Conservation (phyloP, 768 basidiomycete genomes). For the Naematelia aurantialba region DNA sequence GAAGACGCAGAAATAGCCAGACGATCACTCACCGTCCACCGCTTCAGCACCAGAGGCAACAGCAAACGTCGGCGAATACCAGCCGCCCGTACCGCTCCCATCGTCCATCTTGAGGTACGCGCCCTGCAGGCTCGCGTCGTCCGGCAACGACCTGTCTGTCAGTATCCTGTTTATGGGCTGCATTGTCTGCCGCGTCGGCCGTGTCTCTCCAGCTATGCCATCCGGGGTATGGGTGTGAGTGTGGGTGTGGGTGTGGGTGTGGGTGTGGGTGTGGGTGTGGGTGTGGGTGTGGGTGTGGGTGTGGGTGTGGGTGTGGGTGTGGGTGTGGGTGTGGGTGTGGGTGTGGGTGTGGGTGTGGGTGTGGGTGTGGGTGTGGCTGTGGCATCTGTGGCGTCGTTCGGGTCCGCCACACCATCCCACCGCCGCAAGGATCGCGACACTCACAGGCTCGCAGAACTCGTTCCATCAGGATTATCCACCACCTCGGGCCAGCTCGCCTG, state of each 20-base stretch:
- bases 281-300: constrained; percentile 4
- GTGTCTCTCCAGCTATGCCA: too few relatives aligned
- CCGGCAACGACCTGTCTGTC: not conserved
- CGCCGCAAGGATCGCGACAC: not conserved
- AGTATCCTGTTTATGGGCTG: too few relatives aligned
- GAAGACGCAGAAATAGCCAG: too few relatives aligned
- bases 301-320: constrained; percentile 4
- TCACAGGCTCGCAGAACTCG: constrained; percentile 1
- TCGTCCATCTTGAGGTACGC: not conserved
- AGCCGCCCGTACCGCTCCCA: not conserved
- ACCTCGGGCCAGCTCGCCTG: constrained; percentile 4
- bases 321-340: constrained; percentile 2
- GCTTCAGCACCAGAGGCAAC: not conserved
- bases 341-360: not conserved
- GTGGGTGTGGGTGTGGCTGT: not conserved
- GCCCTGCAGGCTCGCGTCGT: not conserved
- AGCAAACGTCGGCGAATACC: not conserved
- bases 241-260: constrained; percentile 4
- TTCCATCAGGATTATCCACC: constrained; percentile 4
- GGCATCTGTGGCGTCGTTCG: too few relatives aligned
- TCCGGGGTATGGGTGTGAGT: constrained; percentile 1
- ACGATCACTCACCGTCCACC: not conserved
- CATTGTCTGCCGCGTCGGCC: too few relatives aligned
- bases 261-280: constrained; percentile 1
- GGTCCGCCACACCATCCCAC: too few relatives aligned